Evolutionary conservation across 768 basidiomycete genomes (phyloP).

Genomic region (Phaffia australis): DNA sequence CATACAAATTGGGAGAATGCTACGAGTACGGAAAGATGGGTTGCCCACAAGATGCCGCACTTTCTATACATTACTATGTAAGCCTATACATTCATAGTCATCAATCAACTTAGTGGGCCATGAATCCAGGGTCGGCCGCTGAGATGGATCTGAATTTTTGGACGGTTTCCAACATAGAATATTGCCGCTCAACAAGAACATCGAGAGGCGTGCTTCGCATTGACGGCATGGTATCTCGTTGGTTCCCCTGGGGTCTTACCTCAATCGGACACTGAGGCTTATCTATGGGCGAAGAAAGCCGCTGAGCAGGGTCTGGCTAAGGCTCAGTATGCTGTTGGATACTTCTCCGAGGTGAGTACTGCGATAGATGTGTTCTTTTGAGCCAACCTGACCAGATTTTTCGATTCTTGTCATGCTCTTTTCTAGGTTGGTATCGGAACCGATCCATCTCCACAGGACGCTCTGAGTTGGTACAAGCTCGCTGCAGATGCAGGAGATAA

Average conservation of each 20-base stretch:
- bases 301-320: slow-evolving; percentile 84
- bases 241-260: slow-evolving; percentile 95
- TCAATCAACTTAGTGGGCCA: background rate
- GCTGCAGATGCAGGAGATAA: slow-evolving; percentile 90
- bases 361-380: background rate
- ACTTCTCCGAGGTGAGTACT: slow-evolving; percentile 68
- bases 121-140: background rate
- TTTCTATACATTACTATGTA: slow-evolving; percentile 98
- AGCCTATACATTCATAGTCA: slow-evolving; percentile 32
- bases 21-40: slow-evolving; percentile 99
- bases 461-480: slow-evolving; percentile 70
- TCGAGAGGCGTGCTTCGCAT: slow-evolving; percentile 90
- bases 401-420: background rate
- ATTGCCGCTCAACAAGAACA: slow-evolving; percentile 97
- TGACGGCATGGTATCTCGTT: slow-evolving; percentile 98
- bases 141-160: background rate
- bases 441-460: slow-evolving; percentile 37
- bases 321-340: slow-evolving; percentile 96
- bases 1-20: slow-evolving; percentile 90
- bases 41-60: slow-evolving; percentile 89
- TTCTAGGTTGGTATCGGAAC: slow-evolving; percentile 51
- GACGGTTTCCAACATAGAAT: slow-evolving; percentile 48
- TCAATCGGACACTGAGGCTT: slow-evolving; percentile 97
- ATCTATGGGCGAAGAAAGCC: slow-evolving; percentile 91
- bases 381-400: background rate